Base-by-base conservation (phyloP, 371 early-diverging fungal species). In the Mortierella sp. region DNA sequence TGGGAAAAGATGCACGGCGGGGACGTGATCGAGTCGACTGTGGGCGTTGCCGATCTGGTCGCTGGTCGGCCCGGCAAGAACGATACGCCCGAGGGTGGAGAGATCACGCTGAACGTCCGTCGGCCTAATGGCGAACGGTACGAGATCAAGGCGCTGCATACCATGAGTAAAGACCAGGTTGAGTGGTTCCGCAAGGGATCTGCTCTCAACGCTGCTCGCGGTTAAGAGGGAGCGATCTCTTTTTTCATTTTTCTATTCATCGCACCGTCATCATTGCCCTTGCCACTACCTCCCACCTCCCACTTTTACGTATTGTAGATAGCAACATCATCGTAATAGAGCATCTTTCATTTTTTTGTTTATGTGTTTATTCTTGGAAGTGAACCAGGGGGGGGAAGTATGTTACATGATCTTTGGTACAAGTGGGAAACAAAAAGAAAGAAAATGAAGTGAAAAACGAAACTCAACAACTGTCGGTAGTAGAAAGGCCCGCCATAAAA, bases 141-240 rank as follows among this genome's bases (percentile, higher is more conserved):
- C 47, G 86, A 85, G 24, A 90, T 93, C 69, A 85, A 86, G 69
- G 88, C 88, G 2, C 91, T 93, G 79, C 99, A 98, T 88, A 97
- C 97, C 58, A 94, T 98, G 93, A 97, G 96, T 86, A 91, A 92
- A 34, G 95, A 96, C 79, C 99, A 98, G 79, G 91, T 98, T 71
- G 94, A 88, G 61, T 98, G 97, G 97, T 97, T 99, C 90, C 93
- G 93, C 87, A 94, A 93, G 67, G 98, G 98, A 40, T 92, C 93
- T 68, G 98, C 98, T 0, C 86, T 98, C 66, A 98, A 98, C 66
- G 83, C 83, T 31, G 83, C 83, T 4, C 78, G 83, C 31, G 79
- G 76, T 10, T 80, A 74, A 61, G 69, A 22, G 9, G 39, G 19
- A n/a, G 22, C 40, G 4, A 0, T 64, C 24, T 44, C 2, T 44